Evolutionary conservation across 2,329 filamentous ascomycete genomes (phyloP).

Genomic region (Ramularia collo-cygni): DNA sequence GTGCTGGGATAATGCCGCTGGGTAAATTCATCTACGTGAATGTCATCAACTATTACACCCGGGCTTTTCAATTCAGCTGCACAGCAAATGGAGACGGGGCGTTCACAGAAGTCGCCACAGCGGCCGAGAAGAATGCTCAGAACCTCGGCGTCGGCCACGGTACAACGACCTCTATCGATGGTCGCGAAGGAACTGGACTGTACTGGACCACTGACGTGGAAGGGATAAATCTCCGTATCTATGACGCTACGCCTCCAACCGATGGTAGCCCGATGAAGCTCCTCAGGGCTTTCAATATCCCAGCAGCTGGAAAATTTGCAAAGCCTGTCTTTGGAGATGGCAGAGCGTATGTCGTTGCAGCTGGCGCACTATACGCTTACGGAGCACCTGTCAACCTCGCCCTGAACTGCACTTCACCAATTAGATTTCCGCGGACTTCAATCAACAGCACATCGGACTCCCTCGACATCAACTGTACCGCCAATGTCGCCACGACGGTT

Average conservation of each 20-base stretch:
- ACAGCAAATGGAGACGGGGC: conserved; percentile 1
- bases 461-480: conserved; percentile 2
- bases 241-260: conserved; percentile 6
- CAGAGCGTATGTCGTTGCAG: conserved; percentile 4
- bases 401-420: conserved; percentile 6
- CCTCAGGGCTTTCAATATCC: conserved; percentile 5
- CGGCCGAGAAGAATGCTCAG: conserved; percentile 6
- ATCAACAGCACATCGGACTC: conserved; percentile 5
- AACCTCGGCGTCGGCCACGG: conserved; percentile 6
- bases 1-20: conserved; percentile 4
- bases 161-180: conserved; percentile 6
- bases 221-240: conserved; percentile 6
- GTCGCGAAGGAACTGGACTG: conserved; percentile 2
- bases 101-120: conserved; percentile 3
- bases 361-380: conserved; percentile 6
- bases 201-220: conserved; percentile 7
- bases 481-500: conserved; percentile 5
- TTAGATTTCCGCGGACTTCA: conserved; percentile 4
- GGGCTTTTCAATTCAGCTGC: conserved; percentile 8
- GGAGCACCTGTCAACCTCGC: conserved; percentile 7
- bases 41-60: conserved; percentile 3
- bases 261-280: conserved; percentile 2
- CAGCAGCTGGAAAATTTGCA: conserved; percentile 4
- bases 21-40: conserved; percentile 6
- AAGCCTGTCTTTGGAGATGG: conserved; percentile 5